Evolutionary conservation across 2,329 filamentous ascomycete species (phyloP).

Genomic region (Amauroascus verrucosus): DNA sequence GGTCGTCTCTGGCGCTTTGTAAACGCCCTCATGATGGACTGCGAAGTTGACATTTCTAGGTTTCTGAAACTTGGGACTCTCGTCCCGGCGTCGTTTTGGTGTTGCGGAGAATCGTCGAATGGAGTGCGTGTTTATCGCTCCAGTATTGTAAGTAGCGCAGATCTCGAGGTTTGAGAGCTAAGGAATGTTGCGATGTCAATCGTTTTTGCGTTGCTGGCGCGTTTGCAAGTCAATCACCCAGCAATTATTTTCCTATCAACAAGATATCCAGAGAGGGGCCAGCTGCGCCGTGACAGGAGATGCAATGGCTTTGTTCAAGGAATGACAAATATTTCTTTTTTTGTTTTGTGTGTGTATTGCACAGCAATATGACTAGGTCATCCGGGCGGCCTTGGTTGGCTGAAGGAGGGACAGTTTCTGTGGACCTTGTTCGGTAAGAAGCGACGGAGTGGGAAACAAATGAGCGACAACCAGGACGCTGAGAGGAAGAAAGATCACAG

Average conservation of each 20-base stretch:
- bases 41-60: slow-evolving; percentile 27
- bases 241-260: neutral
- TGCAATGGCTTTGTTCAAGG: neutral
- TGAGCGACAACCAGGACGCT: slow-evolving; percentile 12
- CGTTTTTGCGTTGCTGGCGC: neutral
- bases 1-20: slow-evolving; percentile 40
- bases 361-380: slow-evolving; percentile 9
- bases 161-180: neutral
- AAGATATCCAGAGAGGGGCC: neutral
- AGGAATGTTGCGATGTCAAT: neutral
- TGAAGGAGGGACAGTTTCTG: slow-evolving; percentile 1
- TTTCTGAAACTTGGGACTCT: neutral
- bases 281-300: slow-evolving; percentile 1
- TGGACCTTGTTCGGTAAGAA: neutral
- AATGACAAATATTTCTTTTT: neutral
- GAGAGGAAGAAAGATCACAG: slow-evolving; percentile 13
- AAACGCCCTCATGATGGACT: slow-evolving; percentile 37
- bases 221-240: neutral
- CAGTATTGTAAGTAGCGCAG: neutral
- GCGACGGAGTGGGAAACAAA: neutral
- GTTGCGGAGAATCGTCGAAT: neutral
- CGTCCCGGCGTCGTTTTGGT: neutral
- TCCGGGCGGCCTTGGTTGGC: neutral
- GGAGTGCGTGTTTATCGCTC: too few relatives aligned
- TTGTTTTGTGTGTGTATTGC: neutral